Conservation (phyloP, 2,329 filamentous ascomycete species). For the Verticillium dahliae region DNA sequence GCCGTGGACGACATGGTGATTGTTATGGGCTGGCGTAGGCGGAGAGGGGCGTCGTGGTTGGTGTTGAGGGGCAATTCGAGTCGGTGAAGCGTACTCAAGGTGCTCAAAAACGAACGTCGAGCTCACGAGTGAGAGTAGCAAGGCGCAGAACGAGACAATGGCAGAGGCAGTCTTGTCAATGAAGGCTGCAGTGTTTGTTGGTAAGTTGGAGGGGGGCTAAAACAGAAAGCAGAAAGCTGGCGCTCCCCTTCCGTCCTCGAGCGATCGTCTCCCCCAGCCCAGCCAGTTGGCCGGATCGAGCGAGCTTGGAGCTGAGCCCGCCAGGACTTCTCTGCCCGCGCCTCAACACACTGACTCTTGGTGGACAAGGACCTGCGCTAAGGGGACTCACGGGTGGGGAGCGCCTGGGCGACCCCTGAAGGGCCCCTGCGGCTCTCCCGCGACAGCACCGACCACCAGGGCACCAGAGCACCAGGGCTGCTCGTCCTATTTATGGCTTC, state of each 20-base stretch:
- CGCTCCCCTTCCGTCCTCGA: neutral
- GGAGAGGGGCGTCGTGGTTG: neutral
- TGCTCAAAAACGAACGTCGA: neutral
- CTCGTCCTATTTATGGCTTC: neutral
- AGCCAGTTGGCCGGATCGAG: neutral
- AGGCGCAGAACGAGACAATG: neutral
- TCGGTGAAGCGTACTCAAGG: neutral
- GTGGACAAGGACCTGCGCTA: neutral
- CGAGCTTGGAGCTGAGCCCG: neutral
- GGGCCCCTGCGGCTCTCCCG: neutral
- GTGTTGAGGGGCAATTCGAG: neutral
- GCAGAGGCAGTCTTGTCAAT: neutral
- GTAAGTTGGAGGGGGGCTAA: neutral
- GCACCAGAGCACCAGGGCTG: neutral
- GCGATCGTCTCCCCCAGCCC: neutral
- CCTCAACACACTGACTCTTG: neutral
- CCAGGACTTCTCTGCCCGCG: neutral
- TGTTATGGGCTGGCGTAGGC: neutral
- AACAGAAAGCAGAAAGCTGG: neutral
- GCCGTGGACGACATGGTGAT: conserved; percentile 24
- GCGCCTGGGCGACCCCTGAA: neutral
- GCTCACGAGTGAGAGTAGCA: neutral
- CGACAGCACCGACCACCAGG: neutral
- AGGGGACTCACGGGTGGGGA: neutral
- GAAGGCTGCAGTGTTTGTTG: neutral